Evolutionary conservation across 2,329 filamentous ascomycete genomes (phyloP).

Genomic region (Pseudogymnoascus sp.): DNA sequence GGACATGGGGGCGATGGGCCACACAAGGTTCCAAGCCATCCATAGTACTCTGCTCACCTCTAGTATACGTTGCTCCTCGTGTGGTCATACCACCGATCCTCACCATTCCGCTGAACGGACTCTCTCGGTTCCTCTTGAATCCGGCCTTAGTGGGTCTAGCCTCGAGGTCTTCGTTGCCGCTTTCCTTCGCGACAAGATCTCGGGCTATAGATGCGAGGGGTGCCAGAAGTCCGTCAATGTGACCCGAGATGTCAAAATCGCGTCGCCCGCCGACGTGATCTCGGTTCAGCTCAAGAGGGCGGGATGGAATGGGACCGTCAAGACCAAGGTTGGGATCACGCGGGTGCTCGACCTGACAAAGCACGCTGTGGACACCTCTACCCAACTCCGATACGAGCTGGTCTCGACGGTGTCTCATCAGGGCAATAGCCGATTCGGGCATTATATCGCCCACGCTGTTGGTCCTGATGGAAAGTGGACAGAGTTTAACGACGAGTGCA

Average conservation of each 20-base stretch:
- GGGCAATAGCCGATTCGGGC: constrained; percentile 14
- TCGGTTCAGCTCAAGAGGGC: constrained; percentile 25
- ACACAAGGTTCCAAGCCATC: constrained; percentile 18
- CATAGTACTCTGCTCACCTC: constrained; percentile 15
- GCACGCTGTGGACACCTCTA: constrained; percentile 14
- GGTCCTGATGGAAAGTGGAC: constrained; percentile 15
- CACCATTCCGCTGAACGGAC: constrained; percentile 19
- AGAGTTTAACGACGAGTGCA: constrained; percentile 16
- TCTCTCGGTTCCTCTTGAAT: constrained; percentile 23
- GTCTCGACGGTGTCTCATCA: constrained; percentile 26
- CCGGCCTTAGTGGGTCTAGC: constrained; percentile 14
- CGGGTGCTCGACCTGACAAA: constrained; percentile 21
- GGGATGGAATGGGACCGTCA: constrained; percentile 16
- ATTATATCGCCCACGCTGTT: constrained; percentile 19
- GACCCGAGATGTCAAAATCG: constrained; percentile 17
- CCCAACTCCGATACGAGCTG: constrained; percentile 24
- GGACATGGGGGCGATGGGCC: constrained; percentile 18
- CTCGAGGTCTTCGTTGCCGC: constrained; percentile 20
- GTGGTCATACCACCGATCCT: constrained; percentile 19
- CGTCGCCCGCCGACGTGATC: constrained; percentile 22
- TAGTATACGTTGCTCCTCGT: constrained; percentile 21
- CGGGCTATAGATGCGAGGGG: constrained; percentile 24
- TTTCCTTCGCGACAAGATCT: constrained; percentile 19
- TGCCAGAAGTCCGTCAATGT: constrained; percentile 15
- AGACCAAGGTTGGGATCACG: constrained; percentile 18